A percentile compares a stretch with the other conserved stretches of the same genome.
phyloP scores from a whole-genome alignment of 768 basidiomycete genomes.

The Daedaleopsis nitida region DNA sequence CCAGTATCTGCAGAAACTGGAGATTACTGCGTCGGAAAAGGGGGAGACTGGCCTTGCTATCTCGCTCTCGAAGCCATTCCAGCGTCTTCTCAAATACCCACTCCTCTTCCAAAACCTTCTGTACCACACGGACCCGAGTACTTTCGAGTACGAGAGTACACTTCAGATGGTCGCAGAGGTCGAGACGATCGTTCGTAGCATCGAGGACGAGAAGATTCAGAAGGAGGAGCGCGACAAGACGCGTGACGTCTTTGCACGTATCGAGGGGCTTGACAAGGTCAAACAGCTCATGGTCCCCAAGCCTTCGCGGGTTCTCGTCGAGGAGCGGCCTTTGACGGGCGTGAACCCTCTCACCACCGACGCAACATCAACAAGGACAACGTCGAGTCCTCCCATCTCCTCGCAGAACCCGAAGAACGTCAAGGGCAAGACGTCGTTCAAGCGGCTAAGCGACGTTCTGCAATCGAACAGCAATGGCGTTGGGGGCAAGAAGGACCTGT shows the following conservation, averaged over 20 bases:
- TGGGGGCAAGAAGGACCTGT: constrained; percentile 81
- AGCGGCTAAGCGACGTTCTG: constrained; percentile 88
- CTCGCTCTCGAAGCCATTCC: constrained; percentile 95
- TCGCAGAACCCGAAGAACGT: constrained; percentile 53
- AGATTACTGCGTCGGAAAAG: constrained; percentile 77
- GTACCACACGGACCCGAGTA: constrained; percentile 95
- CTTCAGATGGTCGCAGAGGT: constrained; percentile 97
- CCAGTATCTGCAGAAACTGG: constrained; percentile 72
- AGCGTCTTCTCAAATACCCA: constrained; percentile 94
- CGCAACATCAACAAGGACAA: constrained; percentile 5
- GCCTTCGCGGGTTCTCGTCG: constrained; percentile 82
- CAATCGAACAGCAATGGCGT: constrained; percentile 50
- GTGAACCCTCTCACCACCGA: constrained; percentile 20
- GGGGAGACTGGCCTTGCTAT: constrained; percentile 96
- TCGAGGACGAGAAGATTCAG: constrained; percentile 97
- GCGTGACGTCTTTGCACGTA: constrained; percentile 91
- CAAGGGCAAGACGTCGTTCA: constrained; percentile 84
- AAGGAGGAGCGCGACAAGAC: constrained; percentile 96
- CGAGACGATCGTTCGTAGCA: constrained; percentile 92
- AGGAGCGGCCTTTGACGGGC: constrained; percentile 64
- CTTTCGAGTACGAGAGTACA: constrained; percentile 96
- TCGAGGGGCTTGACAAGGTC: constrained; percentile 94
- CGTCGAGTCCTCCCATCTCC: constrained; percentile 35
- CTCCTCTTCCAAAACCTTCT: constrained; percentile 96
- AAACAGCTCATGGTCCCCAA: constrained; percentile 91